Base-by-base conservation (phyloP, 2,329 filamentous ascomycete species). In the Blumeria hordei region DNA sequence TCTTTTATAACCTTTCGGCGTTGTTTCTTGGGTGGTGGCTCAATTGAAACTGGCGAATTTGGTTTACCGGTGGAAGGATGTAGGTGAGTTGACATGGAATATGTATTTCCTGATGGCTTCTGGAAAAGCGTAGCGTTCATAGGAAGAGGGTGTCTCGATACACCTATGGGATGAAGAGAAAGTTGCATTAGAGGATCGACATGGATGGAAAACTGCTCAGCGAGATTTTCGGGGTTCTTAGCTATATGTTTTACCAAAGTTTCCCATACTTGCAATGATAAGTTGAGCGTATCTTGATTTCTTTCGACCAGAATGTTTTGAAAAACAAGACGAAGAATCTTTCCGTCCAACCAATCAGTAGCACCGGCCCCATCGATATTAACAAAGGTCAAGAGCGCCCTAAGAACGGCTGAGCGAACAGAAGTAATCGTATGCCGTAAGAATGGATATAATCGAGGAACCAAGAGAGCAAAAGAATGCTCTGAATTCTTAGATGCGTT, bases 371-470 rank as follows among this genome's bases (percentile, higher is more conserved):
- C 81, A 58, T 88, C 85, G 21, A 98, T 81, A 60, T 86, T 83
- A 62, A 94, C 78, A 68, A 98, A 98, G 0, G 92, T 98, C 62
- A 88, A 79, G 34, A 98, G 73, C 37, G 92, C 92, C 63, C 94
- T 87, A 50, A 98, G 74, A 3, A 98, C 92, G 9, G 92, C 90
- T 43, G 90, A 82, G 54, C 92, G 85, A 52, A 98, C 92, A 55
- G 85, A 94, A 1, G 88, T 94, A 62, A 98, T 96, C 6, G 93
- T 98, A 67, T 98, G 92, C 56, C 92, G 83, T 47, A 98, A 71
- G 73, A 98, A 98, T 3, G 90, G 90, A 64, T 95, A 98, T 3
- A 98, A 78, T 49, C 92, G 80, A 28, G 93, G 92, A 5, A 98
- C 90, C 35, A 98, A 74, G 58, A 92, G 79, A 3, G 86, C 86